phyloP scores from a whole-genome alignment of 2,329 filamentous ascomycete genomes.

The Rhexocercosporidium sp. region DNA sequence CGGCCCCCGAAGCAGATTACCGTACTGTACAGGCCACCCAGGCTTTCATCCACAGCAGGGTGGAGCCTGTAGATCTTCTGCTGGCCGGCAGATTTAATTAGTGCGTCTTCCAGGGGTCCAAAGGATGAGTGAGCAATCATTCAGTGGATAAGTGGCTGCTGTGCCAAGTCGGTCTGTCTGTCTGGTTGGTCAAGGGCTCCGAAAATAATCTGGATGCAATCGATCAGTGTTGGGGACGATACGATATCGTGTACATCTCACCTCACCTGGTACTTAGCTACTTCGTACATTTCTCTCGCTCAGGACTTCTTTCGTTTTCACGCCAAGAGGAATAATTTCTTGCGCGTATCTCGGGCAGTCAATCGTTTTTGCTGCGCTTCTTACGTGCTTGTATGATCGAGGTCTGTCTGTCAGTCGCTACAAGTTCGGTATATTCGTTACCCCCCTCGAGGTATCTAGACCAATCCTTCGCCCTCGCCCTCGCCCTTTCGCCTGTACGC shows the following conservation, averaged over 20 bases:
- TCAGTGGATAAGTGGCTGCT: not conserved
- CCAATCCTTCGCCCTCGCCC: not conserved
- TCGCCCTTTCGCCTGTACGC: not conserved
- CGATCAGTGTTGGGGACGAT: too few relatives aligned
- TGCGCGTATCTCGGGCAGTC: not conserved
- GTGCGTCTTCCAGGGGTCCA: not conserved
- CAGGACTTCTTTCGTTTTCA: not conserved
- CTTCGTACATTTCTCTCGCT: not conserved
- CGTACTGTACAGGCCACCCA: too few relatives aligned
- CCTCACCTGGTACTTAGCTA: not conserved
- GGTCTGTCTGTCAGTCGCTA: conserved; percentile 14
- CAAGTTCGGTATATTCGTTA: not conserved
- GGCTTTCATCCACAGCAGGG: not conserved
- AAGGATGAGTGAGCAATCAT: not conserved
- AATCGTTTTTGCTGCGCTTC: not conserved
- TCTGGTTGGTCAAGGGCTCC: not conserved
- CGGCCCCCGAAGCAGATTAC: too few relatives aligned
- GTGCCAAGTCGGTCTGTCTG: conserved; percentile 9
- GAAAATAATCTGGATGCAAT: not conserved
- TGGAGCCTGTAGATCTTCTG: conserved; percentile 1
- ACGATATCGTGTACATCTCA: not conserved
- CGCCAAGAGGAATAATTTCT: not conserved
- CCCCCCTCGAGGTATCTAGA: not conserved
- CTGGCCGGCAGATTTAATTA: not conserved
- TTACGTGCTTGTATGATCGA: not conserved